Base-by-base conservation (phyloP, 768 basidiomycete species). In the Filobasidium floriforme region DNA sequence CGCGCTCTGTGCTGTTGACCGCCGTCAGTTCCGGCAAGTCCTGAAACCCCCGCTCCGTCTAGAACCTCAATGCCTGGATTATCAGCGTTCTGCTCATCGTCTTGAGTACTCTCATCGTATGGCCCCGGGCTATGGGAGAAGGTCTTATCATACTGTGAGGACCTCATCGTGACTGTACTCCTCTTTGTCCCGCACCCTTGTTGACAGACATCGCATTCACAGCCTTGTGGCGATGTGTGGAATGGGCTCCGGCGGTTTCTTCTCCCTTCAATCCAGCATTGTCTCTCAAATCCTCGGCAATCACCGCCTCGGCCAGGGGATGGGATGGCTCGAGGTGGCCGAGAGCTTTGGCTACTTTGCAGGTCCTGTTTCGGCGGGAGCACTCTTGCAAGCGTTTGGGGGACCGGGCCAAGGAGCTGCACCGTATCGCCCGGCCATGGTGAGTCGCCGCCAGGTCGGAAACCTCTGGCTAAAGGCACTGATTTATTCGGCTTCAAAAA, bases 151-250 rank as follows among this genome's bases (percentile, higher is more conserved):
- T 65, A 41, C 41, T 65, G 68, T 69, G 49, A 63, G 65, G 24
- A 12, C 19, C 15, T 32, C 28, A 10, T n/a, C 11, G 19, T 15
- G 0, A n/a, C 14, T 44, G 19, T 6, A 18, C 22, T 41, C 41
- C 18, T 19, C 22, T 19, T 44, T 1, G 26, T 15, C 14, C 0
- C n/a, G n/a, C n/a, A n/a, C 55, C 59, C 40, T 44, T 41, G 15
- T 66, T 37, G 15, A 10, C 37, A 62, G 54, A 10, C 61, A 55
- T 24, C 24, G 41, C 18, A 4, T 52, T 10, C 12, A 19, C 28
- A 69, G 68, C 19, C 67, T 69, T 28, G 69, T 69, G 14, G n/a
- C 61, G 14, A 41, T 69, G 29, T 69, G 69, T 37, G 69, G 69
- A 12, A 40, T 62, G 46, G 69, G 69, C 15, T 69, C 69, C 2